phyloP scores from a whole-genome alignment of 352 stramenopile species.

The Peronospora belbahrii region DNA sequence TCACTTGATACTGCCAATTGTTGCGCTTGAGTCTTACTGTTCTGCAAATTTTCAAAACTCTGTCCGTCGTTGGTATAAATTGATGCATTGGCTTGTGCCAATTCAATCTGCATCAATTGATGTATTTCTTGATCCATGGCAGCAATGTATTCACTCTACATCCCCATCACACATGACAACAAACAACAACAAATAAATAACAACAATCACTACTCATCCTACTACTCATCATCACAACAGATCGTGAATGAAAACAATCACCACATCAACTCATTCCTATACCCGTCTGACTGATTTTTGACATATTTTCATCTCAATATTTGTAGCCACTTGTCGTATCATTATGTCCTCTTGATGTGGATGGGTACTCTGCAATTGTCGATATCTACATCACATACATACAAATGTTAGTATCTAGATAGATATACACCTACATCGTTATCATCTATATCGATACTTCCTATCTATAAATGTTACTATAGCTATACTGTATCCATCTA shows the following conservation, averaged over 20 bases:
- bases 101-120: slow-evolving; percentile 52
- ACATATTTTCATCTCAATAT: slow-evolving; percentile 63
- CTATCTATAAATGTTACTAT: too few relatives aligned
- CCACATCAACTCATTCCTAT: slow-evolving; percentile 4
- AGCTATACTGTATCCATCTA: not conserved
- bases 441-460: too few relatives aligned
- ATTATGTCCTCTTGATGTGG: slow-evolving; percentile 42
- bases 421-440: too few relatives aligned
- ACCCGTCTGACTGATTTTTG: slow-evolving; percentile 36
- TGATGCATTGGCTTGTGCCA: slow-evolving; percentile 16
- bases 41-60: slow-evolving; percentile 11
- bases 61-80: slow-evolving; percentile 8
- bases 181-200: slow-evolving; percentile 5
- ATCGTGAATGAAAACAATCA: slow-evolving; percentile 7
- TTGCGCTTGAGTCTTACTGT: not conserved
- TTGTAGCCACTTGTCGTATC: slow-evolving; percentile 52
- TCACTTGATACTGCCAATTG: slow-evolving; percentile 5
- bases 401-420: too few relatives aligned
- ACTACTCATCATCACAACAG: not conserved
- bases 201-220: too few relatives aligned
- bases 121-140: slow-evolving; percentile 55
- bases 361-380: slow-evolving; percentile 50
- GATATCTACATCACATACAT: slow-evolving; percentile 34
- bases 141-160: slow-evolving; percentile 45
- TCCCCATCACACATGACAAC: too few relatives aligned